These are phyloP conservation scores for Monosporascus cannonballus DNA, from an alignment of 2,329 filamentous ascomycete species.

Conservation along the genomic window DNA sequence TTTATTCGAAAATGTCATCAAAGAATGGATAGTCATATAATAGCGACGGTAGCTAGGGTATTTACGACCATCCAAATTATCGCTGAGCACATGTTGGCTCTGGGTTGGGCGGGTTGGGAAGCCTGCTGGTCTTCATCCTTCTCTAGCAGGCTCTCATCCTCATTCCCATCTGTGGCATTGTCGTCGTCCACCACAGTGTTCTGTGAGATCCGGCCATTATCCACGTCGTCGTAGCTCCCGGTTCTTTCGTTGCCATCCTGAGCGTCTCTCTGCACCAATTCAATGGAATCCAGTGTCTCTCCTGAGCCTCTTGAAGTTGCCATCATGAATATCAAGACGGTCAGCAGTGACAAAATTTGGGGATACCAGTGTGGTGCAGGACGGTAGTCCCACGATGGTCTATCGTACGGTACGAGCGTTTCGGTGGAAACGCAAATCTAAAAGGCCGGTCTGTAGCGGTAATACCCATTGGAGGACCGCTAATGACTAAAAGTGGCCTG, in stretches of 20 bases:
- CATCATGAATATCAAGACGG: constrained; percentile 12
- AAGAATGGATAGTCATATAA: constrained; percentile 37
- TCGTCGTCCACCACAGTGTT: constrained; percentile 29
- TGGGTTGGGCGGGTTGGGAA: constrained; percentile 23
- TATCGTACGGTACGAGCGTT: no score
- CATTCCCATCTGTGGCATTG: constrained; percentile 29
- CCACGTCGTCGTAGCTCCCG: constrained; percentile 21
- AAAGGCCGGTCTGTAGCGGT: no score
- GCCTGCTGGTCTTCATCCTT: constrained; percentile 26
- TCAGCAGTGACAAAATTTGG: constrained; percentile 3
- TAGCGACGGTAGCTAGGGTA: constrained; percentile 56
- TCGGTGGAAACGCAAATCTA: no score
- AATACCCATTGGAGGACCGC: no score
- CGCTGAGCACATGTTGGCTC: constrained; percentile 31
- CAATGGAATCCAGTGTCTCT: constrained; percentile 18
- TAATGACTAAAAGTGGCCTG: no score
- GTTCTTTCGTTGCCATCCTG: constrained; percentile 28
- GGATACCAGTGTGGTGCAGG: background rate
- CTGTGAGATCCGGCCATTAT: constrained; percentile 25
- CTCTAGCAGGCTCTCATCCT: constrained; percentile 33
- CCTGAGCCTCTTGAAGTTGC: constrained; percentile 12
- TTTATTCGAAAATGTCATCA: constrained; percentile 3
- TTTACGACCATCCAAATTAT: constrained; percentile 55
- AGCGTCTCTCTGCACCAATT: constrained; percentile 28
- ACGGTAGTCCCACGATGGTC: background rate